Evolutionary conservation across 768 basidiomycete species (phyloP), one percentile per base, ranked within the genome.

Genomic region (Lactarius sanguifluus): DNA sequence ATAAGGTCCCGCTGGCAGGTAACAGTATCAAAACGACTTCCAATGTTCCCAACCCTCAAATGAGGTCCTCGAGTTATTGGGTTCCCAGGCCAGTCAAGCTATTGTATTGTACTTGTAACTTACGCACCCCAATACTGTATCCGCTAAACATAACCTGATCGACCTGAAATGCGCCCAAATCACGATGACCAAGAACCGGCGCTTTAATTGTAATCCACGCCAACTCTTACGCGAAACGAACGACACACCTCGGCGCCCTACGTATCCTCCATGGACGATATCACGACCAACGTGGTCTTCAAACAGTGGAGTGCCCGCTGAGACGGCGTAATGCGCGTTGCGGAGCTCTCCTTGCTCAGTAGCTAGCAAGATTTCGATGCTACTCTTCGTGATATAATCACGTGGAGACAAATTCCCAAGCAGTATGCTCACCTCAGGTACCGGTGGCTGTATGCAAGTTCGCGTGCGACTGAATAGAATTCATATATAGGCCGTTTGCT

Each of bases 171-270:
- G 45, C 56, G 43, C 23, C 30, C 25, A 28, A 47, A 20, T 40
- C 7, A 5, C 30, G 16, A 34, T 50, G 32, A 58, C 62, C 40
- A 32, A 40, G 41, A 30, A 13, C 7, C 3, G 3, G 12, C 32
- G 47, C 3, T 13, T 10, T 10, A 16, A n/a, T 50, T 12, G 23
- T 25, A 23, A 25, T n/a, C 45, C n/a, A 25, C 23, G 28, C 25
- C 10, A 15, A 52, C 60, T 52, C 50, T 65, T 65, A 60, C 64
- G 47, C 34, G 18, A 60, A 25, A 56, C 3, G 38, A 50, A 50
- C 47, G 13, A 55, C 50, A 32, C 28, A 50, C n/a, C 16, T 54
- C 52, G 43, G 52, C 52, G 55, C 55, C 30, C 6, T 32, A 38
- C 36, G 36, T 38, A 38, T 47, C 47, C 10, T 47, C n/a, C 47